Evolutionary conservation across 768 basidiomycete species (phyloP).

Genomic region (Amanita rubescens): DNA sequence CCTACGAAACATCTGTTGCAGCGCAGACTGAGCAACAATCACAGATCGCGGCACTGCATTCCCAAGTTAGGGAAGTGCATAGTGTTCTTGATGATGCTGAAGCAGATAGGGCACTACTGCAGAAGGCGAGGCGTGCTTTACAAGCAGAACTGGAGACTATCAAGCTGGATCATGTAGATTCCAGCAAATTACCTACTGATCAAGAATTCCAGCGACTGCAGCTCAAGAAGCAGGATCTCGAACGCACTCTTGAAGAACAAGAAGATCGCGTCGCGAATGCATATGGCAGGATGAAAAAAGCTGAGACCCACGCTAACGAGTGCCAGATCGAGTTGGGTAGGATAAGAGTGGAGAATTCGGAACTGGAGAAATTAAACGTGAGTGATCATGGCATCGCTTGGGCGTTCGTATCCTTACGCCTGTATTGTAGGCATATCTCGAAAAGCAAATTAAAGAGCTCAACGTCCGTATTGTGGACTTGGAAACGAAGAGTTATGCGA

Average conservation of each 20-base stretch:
- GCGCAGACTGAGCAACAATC: conserved; percentile 77
- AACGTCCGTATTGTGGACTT: conserved; percentile 79
- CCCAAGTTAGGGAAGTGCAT: conserved; percentile 79
- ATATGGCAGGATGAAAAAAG: conserved; percentile 74
- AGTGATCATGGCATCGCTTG: conserved; percentile 9
- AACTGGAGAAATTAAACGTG: conserved; percentile 73
- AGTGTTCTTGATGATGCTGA: conserved; percentile 80
- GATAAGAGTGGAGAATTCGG: conserved; percentile 73
- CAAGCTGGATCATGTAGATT: conserved; percentile 67
- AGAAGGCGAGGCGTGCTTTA: conserved; percentile 73
- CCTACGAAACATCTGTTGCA: conserved; percentile 63
- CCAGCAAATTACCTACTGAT: conserved; percentile 62
- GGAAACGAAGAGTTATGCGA: conserved; percentile 70
- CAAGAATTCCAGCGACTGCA: conserved; percentile 69
- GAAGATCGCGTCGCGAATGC: conserved; percentile 66
- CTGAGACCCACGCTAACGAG: conserved; percentile 68
- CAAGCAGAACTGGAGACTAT: conserved; percentile 79
- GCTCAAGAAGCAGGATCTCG: conserved; percentile 76
- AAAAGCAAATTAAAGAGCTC: conserved; percentile 81
- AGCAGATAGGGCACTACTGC: conserved; percentile 68
- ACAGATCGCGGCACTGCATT: conserved; percentile 77
- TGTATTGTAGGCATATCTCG: conserved; percentile 57
- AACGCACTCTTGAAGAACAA: conserved; percentile 71
- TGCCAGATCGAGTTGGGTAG: conserved; percentile 71
- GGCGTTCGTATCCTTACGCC: conserved; percentile 1